Conservation (phyloP, 306 rosid species). For the Vachellia collinsii region DNA sequence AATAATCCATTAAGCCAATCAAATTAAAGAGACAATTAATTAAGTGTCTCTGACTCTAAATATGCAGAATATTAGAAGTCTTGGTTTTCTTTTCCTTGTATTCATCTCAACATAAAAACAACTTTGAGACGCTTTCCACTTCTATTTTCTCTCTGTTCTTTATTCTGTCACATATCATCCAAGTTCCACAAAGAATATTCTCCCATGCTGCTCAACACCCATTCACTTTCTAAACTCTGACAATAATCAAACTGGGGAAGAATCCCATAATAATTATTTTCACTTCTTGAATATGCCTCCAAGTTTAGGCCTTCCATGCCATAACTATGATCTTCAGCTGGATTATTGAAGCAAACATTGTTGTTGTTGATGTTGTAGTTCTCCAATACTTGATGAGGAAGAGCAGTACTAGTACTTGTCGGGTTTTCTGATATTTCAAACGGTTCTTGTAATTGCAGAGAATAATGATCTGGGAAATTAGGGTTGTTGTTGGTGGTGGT, state of each 20-base stretch:
- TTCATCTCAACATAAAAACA: slow-evolving; percentile 11
- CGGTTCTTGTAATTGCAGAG: slow-evolving; percentile 45
- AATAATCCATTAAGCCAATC: background rate
- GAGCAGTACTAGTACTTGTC: slow-evolving; percentile 21
- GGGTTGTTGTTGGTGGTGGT: background rate
- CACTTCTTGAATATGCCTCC: slow-evolving; percentile 46
- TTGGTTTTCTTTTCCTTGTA: background rate
- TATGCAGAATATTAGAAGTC: background rate
- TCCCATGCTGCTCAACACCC: slow-evolving; percentile 54
- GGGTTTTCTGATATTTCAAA: slow-evolving; percentile 43
- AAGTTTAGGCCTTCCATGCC: slow-evolving; percentile 53
- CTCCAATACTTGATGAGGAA: slow-evolving; percentile 38
- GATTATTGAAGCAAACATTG: slow-evolving; percentile 36
- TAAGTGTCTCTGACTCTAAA: background rate
- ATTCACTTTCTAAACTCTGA: slow-evolving; percentile 61
- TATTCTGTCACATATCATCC: slow-evolving; percentile 47
- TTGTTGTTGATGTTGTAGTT: slow-evolving; percentile 11
- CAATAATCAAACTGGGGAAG: slow-evolving; percentile 56
- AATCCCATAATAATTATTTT: slow-evolving; percentile 38
- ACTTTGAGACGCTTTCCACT: background rate
- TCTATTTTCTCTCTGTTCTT: background rate
- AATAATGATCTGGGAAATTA: slow-evolving; percentile 38
- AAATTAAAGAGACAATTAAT: background rate
- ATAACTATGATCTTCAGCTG: slow-evolving; percentile 37
- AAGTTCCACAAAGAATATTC: slow-evolving; percentile 66